Evolutionary conservation across 148 eudicot genomes (phyloP).

Genomic region (Rheum nobile): DNA sequence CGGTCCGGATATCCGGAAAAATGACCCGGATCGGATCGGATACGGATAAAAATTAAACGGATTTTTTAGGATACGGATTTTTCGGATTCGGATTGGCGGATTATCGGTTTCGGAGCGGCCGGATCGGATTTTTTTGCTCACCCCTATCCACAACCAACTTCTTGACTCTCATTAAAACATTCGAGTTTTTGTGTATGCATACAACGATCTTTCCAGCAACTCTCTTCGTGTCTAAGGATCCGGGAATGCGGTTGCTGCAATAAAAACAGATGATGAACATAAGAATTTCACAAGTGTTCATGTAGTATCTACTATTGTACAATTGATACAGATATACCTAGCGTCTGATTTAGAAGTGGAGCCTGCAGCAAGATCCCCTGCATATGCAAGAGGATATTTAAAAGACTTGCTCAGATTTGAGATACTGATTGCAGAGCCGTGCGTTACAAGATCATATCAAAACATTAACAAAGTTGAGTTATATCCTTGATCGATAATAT

Average conservation of each 20-base stretch:
- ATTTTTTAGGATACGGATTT: too few relatives aligned
- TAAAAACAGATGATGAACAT: not conserved
- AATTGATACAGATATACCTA: slow-evolving; percentile 22
- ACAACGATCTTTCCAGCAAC: slow-evolving; percentile 48
- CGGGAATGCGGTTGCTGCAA: slow-evolving; percentile 56
- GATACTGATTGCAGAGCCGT: slow-evolving; percentile 49
- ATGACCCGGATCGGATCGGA: too few relatives aligned
- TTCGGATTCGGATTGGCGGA: too few relatives aligned
- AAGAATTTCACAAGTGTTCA: not conserved
- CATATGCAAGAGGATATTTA: slow-evolving; percentile 42
- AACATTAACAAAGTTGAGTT: not conserved
- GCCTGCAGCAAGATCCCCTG: slow-evolving; percentile 33
- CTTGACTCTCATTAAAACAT: slow-evolving; percentile 28
- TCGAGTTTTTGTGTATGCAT: slow-evolving; percentile 28
- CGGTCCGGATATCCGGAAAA: too few relatives aligned
- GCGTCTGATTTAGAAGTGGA: slow-evolving; percentile 45
- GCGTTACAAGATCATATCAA: slow-evolving; percentile 1
- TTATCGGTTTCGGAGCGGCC: too few relatives aligned
- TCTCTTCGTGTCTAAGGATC: slow-evolving; percentile 38
- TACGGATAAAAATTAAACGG: too few relatives aligned
- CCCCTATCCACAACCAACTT: slow-evolving; percentile 40
- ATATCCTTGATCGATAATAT: too few relatives aligned
- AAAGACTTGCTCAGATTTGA: slow-evolving; percentile 27
- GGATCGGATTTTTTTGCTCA: too few relatives aligned
- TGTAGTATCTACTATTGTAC: too few relatives aligned